Evolutionary conservation across 2,329 filamentous ascomycete species (phyloP).

Genomic region (Dactylella cylindrospora): DNA sequence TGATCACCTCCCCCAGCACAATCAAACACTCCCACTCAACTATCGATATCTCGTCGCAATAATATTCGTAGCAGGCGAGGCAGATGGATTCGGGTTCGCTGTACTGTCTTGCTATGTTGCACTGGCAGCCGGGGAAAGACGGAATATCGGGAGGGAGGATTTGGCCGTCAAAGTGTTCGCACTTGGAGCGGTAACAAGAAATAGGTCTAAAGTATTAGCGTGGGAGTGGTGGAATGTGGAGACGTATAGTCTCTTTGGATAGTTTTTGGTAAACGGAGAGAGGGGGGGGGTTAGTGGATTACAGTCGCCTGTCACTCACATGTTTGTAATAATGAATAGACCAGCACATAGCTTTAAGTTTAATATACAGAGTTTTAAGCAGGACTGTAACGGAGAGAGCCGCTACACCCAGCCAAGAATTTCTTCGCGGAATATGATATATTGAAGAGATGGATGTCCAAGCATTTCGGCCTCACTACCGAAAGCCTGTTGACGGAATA

Average conservation of each 20-base stretch:
- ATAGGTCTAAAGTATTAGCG: background rate
- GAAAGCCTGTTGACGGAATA: too few relatives aligned
- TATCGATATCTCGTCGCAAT: background rate
- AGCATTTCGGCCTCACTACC: too few relatives aligned
- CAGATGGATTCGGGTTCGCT: background rate
- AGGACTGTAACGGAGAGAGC: too few relatives aligned
- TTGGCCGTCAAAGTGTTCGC: background rate
- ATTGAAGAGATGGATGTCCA: too few relatives aligned
- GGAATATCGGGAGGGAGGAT: background rate
- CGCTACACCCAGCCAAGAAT: too few relatives aligned
- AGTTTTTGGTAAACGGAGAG: background rate
- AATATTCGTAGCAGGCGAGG: background rate
- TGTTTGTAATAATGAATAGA: too few relatives aligned
- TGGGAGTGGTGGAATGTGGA: background rate
- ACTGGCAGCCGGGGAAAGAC: constrained; percentile 5
- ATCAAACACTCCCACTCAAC: background rate
- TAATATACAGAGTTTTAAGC: too few relatives aligned
- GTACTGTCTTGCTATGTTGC: constrained; percentile 1
- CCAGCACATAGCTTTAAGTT: too few relatives aligned
- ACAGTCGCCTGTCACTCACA: too few relatives aligned
- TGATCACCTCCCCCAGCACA: background rate
- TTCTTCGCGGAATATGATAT: too few relatives aligned
- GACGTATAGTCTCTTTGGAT: too few relatives aligned
- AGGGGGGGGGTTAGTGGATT: too few relatives aligned
- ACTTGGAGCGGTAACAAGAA: background rate